phyloP scores from a whole-genome alignment of 2,329 filamentous ascomycete species.

The Penicillium verrucosum region DNA sequence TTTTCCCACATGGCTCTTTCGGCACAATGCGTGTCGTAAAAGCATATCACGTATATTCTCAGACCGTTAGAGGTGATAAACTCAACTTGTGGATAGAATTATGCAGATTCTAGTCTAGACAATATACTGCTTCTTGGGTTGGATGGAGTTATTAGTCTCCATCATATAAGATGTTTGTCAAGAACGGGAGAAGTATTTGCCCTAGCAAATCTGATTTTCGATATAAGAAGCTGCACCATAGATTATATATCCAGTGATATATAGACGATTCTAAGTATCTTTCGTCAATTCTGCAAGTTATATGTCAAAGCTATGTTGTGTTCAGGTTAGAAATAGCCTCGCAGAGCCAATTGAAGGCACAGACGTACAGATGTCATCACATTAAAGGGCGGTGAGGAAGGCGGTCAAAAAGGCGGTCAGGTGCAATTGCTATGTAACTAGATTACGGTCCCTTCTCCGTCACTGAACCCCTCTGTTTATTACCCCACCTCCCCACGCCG shows the following conservation, averaged over 20 bases:
- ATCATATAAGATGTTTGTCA: neutral
- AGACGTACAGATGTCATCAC: too few species aligned
- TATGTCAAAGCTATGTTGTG: too few species aligned
- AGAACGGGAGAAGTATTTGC: neutral
- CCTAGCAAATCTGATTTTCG: neutral
- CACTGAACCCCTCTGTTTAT: neutral
- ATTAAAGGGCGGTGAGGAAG: too few species aligned
- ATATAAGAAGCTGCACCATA: too few species aligned
- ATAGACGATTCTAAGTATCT: too few species aligned
- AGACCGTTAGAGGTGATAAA: neutral
- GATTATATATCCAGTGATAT: too few species aligned
- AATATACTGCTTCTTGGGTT: neutral
- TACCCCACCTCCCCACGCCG: conserved; percentile 7
- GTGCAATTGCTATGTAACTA: neutral
- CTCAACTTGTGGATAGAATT: neutral
- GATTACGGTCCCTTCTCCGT: neutral
- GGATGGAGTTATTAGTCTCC: neutral
- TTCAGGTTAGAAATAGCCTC: too few species aligned
- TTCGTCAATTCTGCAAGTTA: too few species aligned
- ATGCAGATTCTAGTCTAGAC: neutral
- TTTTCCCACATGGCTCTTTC: neutral
- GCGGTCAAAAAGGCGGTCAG: neutral
- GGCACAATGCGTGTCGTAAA: neutral
- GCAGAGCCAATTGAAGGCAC: too few species aligned
- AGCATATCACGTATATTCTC: neutral